Base-by-base conservation (phyloP, 305 asterid genomes). In the Fraxinus latifolia region DNA sequence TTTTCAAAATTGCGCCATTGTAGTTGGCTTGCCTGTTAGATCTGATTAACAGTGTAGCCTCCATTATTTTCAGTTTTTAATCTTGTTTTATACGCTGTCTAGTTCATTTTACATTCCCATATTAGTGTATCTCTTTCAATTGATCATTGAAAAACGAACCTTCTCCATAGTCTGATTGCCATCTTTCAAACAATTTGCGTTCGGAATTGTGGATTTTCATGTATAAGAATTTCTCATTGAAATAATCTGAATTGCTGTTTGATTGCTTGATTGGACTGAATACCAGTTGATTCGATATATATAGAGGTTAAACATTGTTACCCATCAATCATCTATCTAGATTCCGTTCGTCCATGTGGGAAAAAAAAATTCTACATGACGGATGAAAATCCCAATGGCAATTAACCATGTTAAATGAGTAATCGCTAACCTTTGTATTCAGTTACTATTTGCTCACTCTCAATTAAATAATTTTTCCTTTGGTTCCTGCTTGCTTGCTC, bases 191-290 rank as follows among this genome's bases (percentile, higher is more conserved):
- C 3, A 55, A 17, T 1, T 55, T 55, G 27, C 11, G 11, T 55
- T 50, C 23, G 9, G 67, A 55, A 19, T 55, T 55, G 67, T 55
- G 67, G 27, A 17, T 55, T 55, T 17, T 19, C 67, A 17, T 55
- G 67, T 55, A 55, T 5, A 55, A 55, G 67, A 17, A 1, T 55
- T 2, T 55, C 67, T 17, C 27, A 17, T 17, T 55, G 67, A 55
- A 55, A 6, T 5, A 55, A 55, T 55, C 67, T 55, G 67, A 55
- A 55, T 55, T 55, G 9, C 70, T 87, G 83, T 85, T 81, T 70
- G 72, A 83, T 83, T 87, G 96, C 95, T 97, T 93, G 89, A 88
- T 47, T 95, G 94, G 95, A 91, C 94, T 92, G 86, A 62, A 72
- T 85, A 86, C 17, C 65, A 5, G 65, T 53, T 53, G 23, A 53